Evolutionary conservation across 2,329 filamentous ascomycete genomes (phyloP).

Genomic region (Colletotrichum musae): DNA sequence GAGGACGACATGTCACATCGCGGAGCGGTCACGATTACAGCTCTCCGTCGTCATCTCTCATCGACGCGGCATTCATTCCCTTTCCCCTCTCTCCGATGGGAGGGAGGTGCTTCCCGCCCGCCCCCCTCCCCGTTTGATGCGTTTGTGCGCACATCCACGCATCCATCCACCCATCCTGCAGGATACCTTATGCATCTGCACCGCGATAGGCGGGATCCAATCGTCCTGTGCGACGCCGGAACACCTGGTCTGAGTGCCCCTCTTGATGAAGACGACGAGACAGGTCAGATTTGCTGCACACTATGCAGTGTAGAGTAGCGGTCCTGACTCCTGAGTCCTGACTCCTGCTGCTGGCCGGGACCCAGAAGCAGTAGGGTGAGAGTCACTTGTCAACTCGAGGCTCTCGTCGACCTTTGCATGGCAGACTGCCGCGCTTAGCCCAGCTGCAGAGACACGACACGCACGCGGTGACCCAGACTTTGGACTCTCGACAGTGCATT

Average conservation of each 20-base stretch:
- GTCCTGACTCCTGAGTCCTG: no score
- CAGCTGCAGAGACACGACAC: slow-evolving; percentile 7
- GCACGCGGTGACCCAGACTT: neutral
- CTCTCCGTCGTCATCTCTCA: slow-evolving; percentile 2
- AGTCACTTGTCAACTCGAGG: no score
- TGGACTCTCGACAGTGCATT: no score
- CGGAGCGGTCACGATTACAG: neutral
- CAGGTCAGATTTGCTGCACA: slow-evolving; percentile 28
- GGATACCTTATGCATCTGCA: slow-evolving; percentile 35
- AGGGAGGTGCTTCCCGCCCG: slow-evolving; percentile 10
- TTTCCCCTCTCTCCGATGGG: slow-evolving; percentile 1
- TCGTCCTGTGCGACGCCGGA: slow-evolving; percentile 39
- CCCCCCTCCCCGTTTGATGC: slow-evolving; percentile 25
- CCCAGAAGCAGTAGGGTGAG: neutral
- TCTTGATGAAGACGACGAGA: slow-evolving; percentile 33
- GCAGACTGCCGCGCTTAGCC: slow-evolving; percentile 1
- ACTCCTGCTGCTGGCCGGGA: neutral
- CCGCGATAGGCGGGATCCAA: slow-evolving; percentile 39
- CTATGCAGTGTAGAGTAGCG: neutral
- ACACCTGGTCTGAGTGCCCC: slow-evolving; percentile 40
- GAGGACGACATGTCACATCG: neutral
- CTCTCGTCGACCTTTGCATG: no score
- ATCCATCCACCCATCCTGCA: slow-evolving; percentile 28
- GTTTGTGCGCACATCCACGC: slow-evolving; percentile 27
- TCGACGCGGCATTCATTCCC: slow-evolving; percentile 2